A percentile compares a stretch with the other conserved stretches of the same genome.
These are phyloP conservation scores for Xylariaceae sp. DNA, from an alignment of 2,329 filamentous ascomycete genomes.

Conservation along the genomic window DNA sequence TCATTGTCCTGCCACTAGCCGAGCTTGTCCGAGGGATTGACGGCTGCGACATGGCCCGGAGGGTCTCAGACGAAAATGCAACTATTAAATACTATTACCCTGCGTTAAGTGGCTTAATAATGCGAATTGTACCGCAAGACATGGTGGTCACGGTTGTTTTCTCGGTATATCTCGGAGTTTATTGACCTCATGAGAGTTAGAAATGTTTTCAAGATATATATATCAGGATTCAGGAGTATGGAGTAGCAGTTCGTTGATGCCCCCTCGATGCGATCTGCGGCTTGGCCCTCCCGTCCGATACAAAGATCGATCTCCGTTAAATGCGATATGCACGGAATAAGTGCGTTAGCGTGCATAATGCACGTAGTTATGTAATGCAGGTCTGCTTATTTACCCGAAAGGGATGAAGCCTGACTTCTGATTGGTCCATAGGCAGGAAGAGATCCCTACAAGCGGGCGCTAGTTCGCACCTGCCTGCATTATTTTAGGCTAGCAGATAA, in stretches of 20 bases:
- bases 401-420: background rate
- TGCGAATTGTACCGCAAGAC: background rate
- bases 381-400: conserved; percentile 6
- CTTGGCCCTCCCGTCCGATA: background rate
- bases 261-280: too few species aligned
- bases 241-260: background rate
- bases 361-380: background rate
- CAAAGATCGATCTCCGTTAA: background rate
- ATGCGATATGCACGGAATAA: background rate
- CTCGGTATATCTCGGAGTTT: background rate
- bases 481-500: too few species aligned
- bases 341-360: background rate
- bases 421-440: background rate
- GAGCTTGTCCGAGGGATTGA: background rate
- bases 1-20: background rate
- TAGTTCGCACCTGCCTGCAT: background rate
- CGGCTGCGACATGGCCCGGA: background rate
- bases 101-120: background rate
- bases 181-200: too few species aligned
- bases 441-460: background rate
- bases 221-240: background rate
- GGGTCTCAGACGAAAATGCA: background rate
- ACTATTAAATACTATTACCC: background rate
- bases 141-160: background rate
- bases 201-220: background rate